These are phyloP conservation scores for Mycena polygramma DNA, from an alignment of 768 basidiomycete species.

Conservation along the genomic window DNA sequence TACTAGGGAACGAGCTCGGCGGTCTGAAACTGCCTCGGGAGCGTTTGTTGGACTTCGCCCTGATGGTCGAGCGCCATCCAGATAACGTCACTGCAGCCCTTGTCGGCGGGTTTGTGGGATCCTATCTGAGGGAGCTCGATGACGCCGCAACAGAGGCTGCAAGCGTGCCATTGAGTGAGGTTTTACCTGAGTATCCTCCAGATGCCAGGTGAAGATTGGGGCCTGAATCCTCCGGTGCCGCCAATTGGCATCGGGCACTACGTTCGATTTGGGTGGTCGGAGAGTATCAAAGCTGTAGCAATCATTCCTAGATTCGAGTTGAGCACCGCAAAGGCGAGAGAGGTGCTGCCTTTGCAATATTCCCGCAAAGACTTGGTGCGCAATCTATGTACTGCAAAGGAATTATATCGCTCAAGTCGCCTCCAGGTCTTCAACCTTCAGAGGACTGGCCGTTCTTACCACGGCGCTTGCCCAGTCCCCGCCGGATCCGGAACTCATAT, in stretches of 20 bases:
- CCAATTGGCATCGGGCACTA: slow-evolving; percentile 95
- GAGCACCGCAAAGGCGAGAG: slow-evolving; percentile 94
- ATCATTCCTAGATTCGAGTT: slow-evolving; percentile 97
- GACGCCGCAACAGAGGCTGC: slow-evolving; percentile 84
- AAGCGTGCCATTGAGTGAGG: slow-evolving; percentile 94
- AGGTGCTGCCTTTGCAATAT: slow-evolving; percentile 88
- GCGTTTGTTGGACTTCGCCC: slow-evolving; percentile 92
- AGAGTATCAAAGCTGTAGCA: slow-evolving; percentile 89
- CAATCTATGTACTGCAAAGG: slow-evolving; percentile 14
- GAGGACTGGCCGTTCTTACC: slow-evolving; percentile 93
- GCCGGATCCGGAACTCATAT: slow-evolving; percentile 96
- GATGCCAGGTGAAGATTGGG: slow-evolving; percentile 96
- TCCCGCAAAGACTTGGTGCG: slow-evolving; percentile 92
- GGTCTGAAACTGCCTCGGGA: slow-evolving; percentile 73
- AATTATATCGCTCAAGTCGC: slow-evolving; percentile 9
- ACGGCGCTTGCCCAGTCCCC: slow-evolving; percentile 92
- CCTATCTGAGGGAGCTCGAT: slow-evolving; percentile 93
- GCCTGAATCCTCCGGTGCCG: slow-evolving; percentile 86
- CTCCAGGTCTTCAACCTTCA: slow-evolving; percentile 96
- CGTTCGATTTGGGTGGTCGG: slow-evolving; percentile 89
- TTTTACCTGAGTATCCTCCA: slow-evolving; percentile 94
- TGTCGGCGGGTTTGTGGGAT: slow-evolving; percentile 96
- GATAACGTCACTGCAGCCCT: slow-evolving; percentile 99
- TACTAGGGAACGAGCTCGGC: slow-evolving; percentile 89
- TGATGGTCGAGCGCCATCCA: slow-evolving; percentile 99